phyloP scores from a whole-genome alignment of 1,284 basidiomycete species.

The Microbotryum intermedium region DNA sequence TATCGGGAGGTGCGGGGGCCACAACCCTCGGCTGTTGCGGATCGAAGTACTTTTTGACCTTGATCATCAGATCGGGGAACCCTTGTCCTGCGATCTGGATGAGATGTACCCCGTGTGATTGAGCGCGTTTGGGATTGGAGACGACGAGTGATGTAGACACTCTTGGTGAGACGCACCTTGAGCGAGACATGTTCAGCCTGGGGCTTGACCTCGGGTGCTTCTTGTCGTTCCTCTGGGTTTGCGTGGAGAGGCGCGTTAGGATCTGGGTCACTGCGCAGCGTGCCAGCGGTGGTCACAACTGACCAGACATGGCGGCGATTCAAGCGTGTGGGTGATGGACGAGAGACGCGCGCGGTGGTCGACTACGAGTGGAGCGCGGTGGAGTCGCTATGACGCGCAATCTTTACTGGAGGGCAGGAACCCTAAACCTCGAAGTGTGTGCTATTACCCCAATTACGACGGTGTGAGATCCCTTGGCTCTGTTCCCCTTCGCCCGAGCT shows the following conservation, averaged over 20 bases:
- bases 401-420: too few relatives aligned
- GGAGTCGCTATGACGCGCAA: too few relatives aligned
- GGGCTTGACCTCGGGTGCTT: slow-evolving; percentile 14
- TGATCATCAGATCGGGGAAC: slow-evolving; percentile 31
- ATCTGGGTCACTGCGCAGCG: not conserved
- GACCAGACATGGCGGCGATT: slow-evolving; percentile 7
- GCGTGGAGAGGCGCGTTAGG: too few relatives aligned
- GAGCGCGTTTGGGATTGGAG: not conserved
- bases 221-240: not conserved
- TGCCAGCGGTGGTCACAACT: not conserved
- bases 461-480: too few relatives aligned
- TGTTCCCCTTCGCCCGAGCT: too few relatives aligned
- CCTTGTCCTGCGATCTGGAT: slow-evolving; percentile 23
- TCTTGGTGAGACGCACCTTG: slow-evolving; percentile 9
- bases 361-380: too few relatives aligned
- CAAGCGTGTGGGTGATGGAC: too few relatives aligned
- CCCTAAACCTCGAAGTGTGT: too few relatives aligned
- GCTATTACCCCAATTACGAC: too few relatives aligned
- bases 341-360: too few relatives aligned
- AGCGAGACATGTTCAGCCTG: slow-evolving; percentile 20
- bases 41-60: slow-evolving; percentile 31
- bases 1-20: too few relatives aligned
- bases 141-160: not conserved
- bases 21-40: too few relatives aligned
- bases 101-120: not conserved